Evolutionary conservation across 2,329 filamentous ascomycete genomes (phyloP).

Genomic region (Colletotrichum sp.): DNA sequence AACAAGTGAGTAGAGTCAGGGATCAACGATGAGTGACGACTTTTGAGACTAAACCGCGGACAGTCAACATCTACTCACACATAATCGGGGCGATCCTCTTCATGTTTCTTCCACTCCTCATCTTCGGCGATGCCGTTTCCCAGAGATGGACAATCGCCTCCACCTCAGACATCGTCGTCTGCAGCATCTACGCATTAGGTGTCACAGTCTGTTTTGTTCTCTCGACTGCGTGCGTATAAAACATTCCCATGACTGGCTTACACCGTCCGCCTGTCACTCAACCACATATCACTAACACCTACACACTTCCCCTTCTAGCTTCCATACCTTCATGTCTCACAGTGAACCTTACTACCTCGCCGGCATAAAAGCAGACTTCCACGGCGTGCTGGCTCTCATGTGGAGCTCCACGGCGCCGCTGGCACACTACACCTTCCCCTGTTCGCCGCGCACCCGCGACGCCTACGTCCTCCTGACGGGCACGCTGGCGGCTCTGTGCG

Average conservation of each 20-base stretch:
- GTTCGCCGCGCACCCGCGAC: slow-evolving; percentile 29
- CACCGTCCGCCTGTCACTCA: accelerated
- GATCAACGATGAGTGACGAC: not conserved
- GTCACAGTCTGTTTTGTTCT: slow-evolving; percentile 49
- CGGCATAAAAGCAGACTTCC: slow-evolving; percentile 64
- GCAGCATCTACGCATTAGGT: slow-evolving; percentile 44
- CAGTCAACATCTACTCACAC: slow-evolving; percentile 53
- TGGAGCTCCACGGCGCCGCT: slow-evolving; percentile 65
- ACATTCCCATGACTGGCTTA: accelerated
- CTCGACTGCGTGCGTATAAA: slow-evolving; percentile 41
- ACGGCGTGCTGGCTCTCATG: slow-evolving; percentile 65
- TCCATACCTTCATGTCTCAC: slow-evolving; percentile 62
- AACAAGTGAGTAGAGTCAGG: not conserved
- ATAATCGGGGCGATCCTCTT: slow-evolving; percentile 45
- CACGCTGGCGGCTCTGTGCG: slow-evolving; percentile 38
- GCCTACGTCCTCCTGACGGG: slow-evolving; percentile 41
- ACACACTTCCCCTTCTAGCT: slow-evolving; percentile 34
- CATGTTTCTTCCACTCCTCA: slow-evolving; percentile 35
- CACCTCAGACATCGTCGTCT: slow-evolving; percentile 43
- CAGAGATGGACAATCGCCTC: slow-evolving; percentile 38
- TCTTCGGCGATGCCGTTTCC: slow-evolving; percentile 39
- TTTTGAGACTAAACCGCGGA: not conserved
- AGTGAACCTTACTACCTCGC: slow-evolving; percentile 50
- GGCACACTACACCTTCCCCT: slow-evolving; percentile 58
- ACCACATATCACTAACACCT: not conserved